Evolutionary conservation across 306 rosid genomes (phyloP).

Genomic region (Prunus mira): DNA sequence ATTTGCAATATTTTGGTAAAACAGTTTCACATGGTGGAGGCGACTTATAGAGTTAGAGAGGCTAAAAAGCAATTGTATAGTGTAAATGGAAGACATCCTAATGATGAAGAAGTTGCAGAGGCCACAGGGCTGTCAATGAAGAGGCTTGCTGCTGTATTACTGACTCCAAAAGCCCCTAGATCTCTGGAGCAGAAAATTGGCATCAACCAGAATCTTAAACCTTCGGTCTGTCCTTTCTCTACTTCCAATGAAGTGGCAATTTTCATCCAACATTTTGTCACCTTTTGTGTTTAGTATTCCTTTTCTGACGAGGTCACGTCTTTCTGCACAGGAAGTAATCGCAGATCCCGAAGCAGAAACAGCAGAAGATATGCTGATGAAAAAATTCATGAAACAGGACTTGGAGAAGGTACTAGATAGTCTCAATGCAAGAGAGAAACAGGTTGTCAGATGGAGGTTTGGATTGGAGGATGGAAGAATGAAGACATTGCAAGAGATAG

Average conservation of each 20-base stretch:
- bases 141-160: conserved; percentile 71
- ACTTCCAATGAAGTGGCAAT: neutral
- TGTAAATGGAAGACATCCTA: conserved; percentile 78
- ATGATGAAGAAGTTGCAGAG: conserved; percentile 77
- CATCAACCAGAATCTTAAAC: conserved; percentile 82
- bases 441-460: conserved; percentile 86
- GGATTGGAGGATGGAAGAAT: conserved; percentile 97
- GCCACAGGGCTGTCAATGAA: conserved; percentile 91
- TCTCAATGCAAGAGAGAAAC: conserved; percentile 77
- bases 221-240: conserved; percentile 59
- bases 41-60: conserved; percentile 82
- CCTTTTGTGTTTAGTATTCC: neutral
- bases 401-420: conserved; percentile 71
- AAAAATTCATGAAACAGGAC: conserved; percentile 82
- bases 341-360: conserved; percentile 76
- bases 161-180: conserved; percentile 93
- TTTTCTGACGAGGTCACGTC: conserved; percentile 23
- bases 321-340: conserved; percentile 58
- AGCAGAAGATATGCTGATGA: conserved; percentile 61
- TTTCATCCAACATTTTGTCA: neutral
- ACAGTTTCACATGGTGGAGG: conserved; percentile 98
- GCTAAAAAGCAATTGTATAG: conserved; percentile 73
- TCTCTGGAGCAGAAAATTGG: conserved; percentile 90
- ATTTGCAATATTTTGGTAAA: conserved; percentile 24
- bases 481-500: conserved; percentile 95